Base-by-base conservation (phyloP, 768 basidiomycete species). In the Podaxis sp. region DNA sequence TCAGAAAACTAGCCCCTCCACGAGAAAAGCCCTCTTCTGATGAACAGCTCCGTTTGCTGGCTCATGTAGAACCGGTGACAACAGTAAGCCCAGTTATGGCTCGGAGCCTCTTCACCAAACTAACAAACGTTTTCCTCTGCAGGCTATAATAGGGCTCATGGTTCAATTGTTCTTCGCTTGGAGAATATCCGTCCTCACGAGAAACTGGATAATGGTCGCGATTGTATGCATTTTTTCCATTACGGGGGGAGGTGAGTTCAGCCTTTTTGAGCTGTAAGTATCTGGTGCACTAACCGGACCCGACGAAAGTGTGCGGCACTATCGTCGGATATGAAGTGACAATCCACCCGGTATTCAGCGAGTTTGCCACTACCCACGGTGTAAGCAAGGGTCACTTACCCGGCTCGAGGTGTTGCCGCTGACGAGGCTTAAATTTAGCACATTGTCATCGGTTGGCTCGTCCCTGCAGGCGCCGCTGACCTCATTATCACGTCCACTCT, bases 101-200 rank as follows among this genome's bases (percentile, higher is more conserved):
- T 24, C 54, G 8, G 51, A 15, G 4, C 51, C 0, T 36, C 17
- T 1, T 63, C 12, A n/a, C 19, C 2, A 28, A 26, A 52, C 51
- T 54, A 46, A 66, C 46, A 40, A 4, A 8, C 4, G 8, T 22
- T 33, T n/a, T 51, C 17, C 22, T 3, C 33, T 33, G 13, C 49
- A 83, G 82, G 81, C 75, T 2, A 74, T 84, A 57, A 80, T 80
- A 26, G 80, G 79, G 1, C 65, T 73, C 4, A 66, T 76, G 12
- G 81, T 82, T 5, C 82, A 84, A 57, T 57, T 77, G 3, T 84
- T 84, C 67, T 82, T 82, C 52, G 80, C 80, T 3, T 76, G 74
- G 75, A 68, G 74, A 19, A 63, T 76, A 51, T 64, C 66, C 24
- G 68, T 72, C 7, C 63, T 76, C 6, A 74, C 74, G 12, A 65